These are phyloP conservation scores for Mortierella sp. DNA, from an alignment of 371 early-diverging fungal genomes.

Conservation along the genomic window DNA sequence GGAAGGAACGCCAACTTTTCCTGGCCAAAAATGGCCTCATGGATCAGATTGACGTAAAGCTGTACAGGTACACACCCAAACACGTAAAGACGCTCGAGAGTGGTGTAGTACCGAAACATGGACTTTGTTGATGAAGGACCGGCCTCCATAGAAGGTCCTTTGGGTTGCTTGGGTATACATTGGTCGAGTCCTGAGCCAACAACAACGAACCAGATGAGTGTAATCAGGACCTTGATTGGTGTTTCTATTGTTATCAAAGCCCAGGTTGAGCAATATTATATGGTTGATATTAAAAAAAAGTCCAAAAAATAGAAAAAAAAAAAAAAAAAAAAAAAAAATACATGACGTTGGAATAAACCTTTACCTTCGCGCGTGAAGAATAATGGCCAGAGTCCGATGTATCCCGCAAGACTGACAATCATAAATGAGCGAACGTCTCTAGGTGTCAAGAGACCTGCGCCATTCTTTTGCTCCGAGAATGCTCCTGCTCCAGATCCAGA, in stretches of 20 bases:
- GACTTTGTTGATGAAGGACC: constrained; percentile 9
- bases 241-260: constrained; percentile 63
- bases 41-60: constrained; percentile 68
- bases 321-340: no score
- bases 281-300: no score
- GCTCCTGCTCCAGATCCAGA: constrained; percentile 38
- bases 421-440: constrained; percentile 68
- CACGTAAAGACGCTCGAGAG: constrained; percentile 74
- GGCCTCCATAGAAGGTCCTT: constrained; percentile 8
- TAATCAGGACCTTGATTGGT: constrained; percentile 68
- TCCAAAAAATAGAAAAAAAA: no score
- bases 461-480: constrained; percentile 12
- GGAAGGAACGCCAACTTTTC: constrained; percentile 81
- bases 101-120: constrained; percentile 50
- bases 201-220: constrained; percentile 68
- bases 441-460: constrained; percentile 36
- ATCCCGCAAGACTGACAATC: constrained; percentile 80
- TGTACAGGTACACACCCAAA: constrained; percentile 74
- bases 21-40: constrained; percentile 65
- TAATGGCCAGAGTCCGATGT: constrained; percentile 88
- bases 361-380: constrained; percentile 83
- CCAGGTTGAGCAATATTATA: background rate
- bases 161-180: constrained; percentile 59
- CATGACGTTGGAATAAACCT: background rate
- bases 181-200: constrained; percentile 64